A percentile compares a stretch with the other conserved stretches of the same genome.
Conservation (phyloP, 192 early-diverging fungal genomes). For the Mycoemilia scoparia region DNA sequence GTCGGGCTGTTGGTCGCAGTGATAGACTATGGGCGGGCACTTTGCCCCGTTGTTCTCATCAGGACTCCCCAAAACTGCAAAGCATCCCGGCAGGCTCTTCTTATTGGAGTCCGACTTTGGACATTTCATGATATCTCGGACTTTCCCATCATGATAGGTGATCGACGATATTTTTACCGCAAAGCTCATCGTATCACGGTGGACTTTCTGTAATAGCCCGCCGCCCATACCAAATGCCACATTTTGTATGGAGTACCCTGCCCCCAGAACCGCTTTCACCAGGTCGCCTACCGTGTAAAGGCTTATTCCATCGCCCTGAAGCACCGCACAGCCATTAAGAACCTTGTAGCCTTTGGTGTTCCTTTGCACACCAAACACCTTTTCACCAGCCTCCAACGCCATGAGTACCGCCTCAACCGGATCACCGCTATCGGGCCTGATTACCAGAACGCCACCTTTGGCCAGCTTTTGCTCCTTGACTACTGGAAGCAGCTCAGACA, state of each 20-base stretch:
- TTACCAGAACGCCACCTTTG: constrained; percentile 60
- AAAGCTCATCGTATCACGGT: constrained; percentile 72
- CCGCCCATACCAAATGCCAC: constrained; percentile 79
- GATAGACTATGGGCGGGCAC: constrained; percentile 18
- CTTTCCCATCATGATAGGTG: constrained; percentile 41
- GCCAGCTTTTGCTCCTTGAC: constrained; percentile 46
- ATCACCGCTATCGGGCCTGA: constrained; percentile 77
- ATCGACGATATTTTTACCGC: constrained; percentile 67
- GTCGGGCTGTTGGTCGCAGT: constrained; percentile 2
- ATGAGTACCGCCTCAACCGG: constrained; percentile 53
- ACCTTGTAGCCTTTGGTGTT: constrained; percentile 71
- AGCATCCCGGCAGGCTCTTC: constrained; percentile 51
- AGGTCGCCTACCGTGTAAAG: constrained; percentile 33
- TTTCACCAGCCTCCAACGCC: constrained; percentile 49
- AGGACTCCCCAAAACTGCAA: constrained; percentile 13
- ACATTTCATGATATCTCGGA: constrained; percentile 70
- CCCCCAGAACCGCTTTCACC: constrained; percentile 32
- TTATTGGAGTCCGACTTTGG: constrained; percentile 57
- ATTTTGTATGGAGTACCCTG: constrained; percentile 50
- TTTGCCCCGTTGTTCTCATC: constrained; percentile 7
- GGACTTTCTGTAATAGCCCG: constrained; percentile 65
- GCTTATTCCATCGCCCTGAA: constrained; percentile 73
- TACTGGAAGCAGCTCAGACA: constrained; percentile 51
- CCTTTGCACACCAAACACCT: constrained; percentile 43
- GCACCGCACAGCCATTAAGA: constrained; percentile 46